These are phyloP conservation scores for Pyrenochaeta sp. DNA, from an alignment of 2,329 filamentous ascomycete species.

Conservation along the genomic window DNA sequence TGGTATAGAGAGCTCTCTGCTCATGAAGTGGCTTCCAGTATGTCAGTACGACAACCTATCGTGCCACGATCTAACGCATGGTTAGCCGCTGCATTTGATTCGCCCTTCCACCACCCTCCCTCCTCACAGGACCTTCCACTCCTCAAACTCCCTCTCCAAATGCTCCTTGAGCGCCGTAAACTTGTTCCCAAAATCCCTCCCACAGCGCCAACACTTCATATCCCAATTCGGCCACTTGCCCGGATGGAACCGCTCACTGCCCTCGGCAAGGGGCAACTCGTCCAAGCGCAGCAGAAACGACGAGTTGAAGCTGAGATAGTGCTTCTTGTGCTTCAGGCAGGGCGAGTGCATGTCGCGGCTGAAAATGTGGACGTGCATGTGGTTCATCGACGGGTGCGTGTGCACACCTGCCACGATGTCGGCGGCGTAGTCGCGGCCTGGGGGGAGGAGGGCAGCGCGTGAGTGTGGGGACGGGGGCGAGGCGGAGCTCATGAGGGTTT, in stretches of 20 bases:
- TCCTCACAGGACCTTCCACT: conserved; percentile 72
- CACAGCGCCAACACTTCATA: conserved; percentile 86
- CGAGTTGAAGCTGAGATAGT: conserved; percentile 92
- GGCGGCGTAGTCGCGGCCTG: conserved; percentile 77
- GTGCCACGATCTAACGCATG: too few relatives aligned
- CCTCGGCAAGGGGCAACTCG: conserved; percentile 76
- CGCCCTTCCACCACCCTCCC: too few relatives aligned
- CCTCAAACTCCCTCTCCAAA: conserved; percentile 74
- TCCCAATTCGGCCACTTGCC: conserved; percentile 69
- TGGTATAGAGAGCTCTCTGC: too few relatives aligned
- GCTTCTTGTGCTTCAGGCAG: conserved; percentile 78
- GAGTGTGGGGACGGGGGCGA: conserved; percentile 50
- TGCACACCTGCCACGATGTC: conserved; percentile 84
- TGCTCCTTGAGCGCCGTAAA: conserved; percentile 80
- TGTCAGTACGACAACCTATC: too few relatives aligned
- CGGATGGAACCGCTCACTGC: conserved; percentile 69
- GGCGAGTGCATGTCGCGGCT: conserved; percentile 79
- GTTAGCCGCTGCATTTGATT: too few relatives aligned
- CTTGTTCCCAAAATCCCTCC: conserved; percentile 72
- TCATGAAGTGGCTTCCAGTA: too few relatives aligned
- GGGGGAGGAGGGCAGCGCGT: conserved; percentile 56
- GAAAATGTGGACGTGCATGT: conserved; percentile 89
- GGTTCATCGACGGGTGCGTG: conserved; percentile 87
- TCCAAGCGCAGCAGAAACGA: conserved; percentile 80
- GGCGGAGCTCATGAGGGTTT: conserved; percentile 57